phyloP scores from a whole-genome alignment of 2,329 filamentous ascomycete species.

The Rutstroemia sp. region DNA sequence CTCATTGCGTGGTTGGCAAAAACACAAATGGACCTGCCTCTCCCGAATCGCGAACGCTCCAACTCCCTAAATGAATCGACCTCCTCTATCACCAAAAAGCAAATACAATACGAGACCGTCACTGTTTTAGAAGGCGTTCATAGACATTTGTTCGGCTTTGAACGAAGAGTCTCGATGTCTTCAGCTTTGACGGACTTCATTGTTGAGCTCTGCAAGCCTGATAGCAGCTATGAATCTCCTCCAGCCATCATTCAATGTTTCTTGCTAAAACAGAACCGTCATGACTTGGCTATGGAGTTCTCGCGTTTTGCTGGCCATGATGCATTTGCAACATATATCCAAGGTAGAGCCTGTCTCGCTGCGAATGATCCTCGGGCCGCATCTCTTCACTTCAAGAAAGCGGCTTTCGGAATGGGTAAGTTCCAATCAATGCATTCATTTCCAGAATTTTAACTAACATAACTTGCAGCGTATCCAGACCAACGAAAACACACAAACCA shows the following conservation, averaged over 20 bases:
- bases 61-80: conserved; percentile 24
- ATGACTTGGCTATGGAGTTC: conserved; percentile 53
- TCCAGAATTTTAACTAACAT: conserved; percentile 10
- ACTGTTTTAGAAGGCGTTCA: conserved; percentile 54
- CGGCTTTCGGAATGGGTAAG: conserved; percentile 76
- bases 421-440: conserved; percentile 13
- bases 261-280: conserved; percentile 49
- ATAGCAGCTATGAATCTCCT: conserved; percentile 59
- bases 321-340: conserved; percentile 70
- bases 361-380: conserved; percentile 68
- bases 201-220: conserved; percentile 54
- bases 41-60: conserved; percentile 35
- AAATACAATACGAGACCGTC: conserved; percentile 39
- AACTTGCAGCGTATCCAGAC: conserved; percentile 19
- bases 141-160: conserved; percentile 56
- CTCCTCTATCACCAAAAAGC: conserved; percentile 33
- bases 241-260: conserved; percentile 55
- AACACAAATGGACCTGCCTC: conserved; percentile 47
- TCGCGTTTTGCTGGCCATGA: conserved; percentile 48
- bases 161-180: conserved; percentile 43
- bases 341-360: conserved; percentile 70
- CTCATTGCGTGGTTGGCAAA: conserved; percentile 63
- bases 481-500: conserved; percentile 32
- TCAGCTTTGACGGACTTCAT: conserved; percentile 60
- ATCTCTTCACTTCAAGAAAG: conserved; percentile 70